Evolutionary conservation across 306 rosid genomes (phyloP).

Genomic region (Dalbergia oliveri): DNA sequence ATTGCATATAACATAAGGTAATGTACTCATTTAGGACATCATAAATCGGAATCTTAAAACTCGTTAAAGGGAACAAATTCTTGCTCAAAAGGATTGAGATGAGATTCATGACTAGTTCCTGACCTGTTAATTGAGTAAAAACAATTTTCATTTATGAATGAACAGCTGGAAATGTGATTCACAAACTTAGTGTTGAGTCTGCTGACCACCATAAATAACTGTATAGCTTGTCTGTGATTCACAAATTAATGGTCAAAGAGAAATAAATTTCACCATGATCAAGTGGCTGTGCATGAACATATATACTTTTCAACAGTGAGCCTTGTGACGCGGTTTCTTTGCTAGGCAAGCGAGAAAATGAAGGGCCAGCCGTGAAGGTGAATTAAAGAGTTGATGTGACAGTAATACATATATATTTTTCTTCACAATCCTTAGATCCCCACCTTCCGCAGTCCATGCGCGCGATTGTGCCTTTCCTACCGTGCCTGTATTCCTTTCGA

Average conservation of each 20-base stretch:
- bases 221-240: background rate
- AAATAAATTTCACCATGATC: constrained; percentile 9
- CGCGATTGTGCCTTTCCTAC: constrained; percentile 26
- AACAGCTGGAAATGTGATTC: background rate
- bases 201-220: background rate
- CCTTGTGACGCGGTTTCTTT: constrained; percentile 66
- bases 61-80: too few relatives aligned
- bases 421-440: background rate
- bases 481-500: background rate
- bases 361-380: constrained; percentile 23
- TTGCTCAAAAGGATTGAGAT: background rate
- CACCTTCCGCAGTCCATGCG: constrained; percentile 41
- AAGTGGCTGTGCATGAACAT: constrained; percentile 10
- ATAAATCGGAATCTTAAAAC: too few relatives aligned
- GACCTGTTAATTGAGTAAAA: background rate
- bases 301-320: background rate
- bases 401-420: too few relatives aligned
- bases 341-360: constrained; percentile 45
- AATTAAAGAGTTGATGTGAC: constrained; percentile 57
- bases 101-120: constrained; percentile 26
- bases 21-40: too few relatives aligned
- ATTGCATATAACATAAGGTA: too few relatives aligned
- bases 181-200: background rate
- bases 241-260: constrained; percentile 32
- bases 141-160: background rate